These are phyloP conservation scores for Beta macrorhiza DNA, from an alignment of 179 eudicot genomes.

Conservation along the genomic window DNA sequence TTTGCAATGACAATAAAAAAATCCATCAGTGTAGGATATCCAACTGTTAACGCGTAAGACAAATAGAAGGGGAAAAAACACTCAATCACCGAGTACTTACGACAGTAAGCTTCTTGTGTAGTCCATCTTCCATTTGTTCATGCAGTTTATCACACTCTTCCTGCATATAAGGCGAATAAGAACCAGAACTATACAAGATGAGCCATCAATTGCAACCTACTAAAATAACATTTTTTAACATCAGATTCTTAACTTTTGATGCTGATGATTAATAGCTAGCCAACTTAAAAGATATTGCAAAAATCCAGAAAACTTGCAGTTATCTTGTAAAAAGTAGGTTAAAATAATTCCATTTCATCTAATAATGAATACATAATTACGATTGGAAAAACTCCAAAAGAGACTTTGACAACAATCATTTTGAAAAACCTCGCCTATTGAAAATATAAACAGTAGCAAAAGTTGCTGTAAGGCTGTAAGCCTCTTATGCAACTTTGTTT, in stretches of 20 bases:
- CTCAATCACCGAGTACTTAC: slow-evolving; percentile 21
- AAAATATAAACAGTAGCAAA: not conserved
- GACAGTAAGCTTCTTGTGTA: slow-evolving; percentile 31
- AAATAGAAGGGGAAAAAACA: not conserved
- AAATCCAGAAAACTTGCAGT: not conserved
- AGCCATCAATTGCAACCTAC: not conserved
- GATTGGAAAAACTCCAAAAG: too few species aligned
- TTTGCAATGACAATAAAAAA: not conserved
- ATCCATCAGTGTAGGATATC: not conserved
- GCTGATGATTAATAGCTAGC: not conserved
- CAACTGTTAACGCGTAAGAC: not conserved
- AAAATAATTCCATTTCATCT: not conserved
- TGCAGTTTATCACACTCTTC: slow-evolving; percentile 32
- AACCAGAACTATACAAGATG: not conserved
- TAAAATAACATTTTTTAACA: not conserved
- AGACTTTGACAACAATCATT: not conserved
- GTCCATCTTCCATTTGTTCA: slow-evolving; percentile 31
- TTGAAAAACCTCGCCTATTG: not conserved
- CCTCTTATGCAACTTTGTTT: not conserved
- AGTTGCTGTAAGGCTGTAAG: not conserved
- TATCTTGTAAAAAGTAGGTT: not conserved
- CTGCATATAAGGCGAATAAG: slow-evolving; percentile 16
- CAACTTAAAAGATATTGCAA: not conserved
- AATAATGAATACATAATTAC: not conserved
- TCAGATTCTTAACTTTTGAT: not conserved